A percentile compares a stretch with the other conserved stretches of the same genome.
These are phyloP conservation scores for Boletus rex-veris DNA, from an alignment of 768 basidiomycete genomes.

Conservation along the genomic window DNA sequence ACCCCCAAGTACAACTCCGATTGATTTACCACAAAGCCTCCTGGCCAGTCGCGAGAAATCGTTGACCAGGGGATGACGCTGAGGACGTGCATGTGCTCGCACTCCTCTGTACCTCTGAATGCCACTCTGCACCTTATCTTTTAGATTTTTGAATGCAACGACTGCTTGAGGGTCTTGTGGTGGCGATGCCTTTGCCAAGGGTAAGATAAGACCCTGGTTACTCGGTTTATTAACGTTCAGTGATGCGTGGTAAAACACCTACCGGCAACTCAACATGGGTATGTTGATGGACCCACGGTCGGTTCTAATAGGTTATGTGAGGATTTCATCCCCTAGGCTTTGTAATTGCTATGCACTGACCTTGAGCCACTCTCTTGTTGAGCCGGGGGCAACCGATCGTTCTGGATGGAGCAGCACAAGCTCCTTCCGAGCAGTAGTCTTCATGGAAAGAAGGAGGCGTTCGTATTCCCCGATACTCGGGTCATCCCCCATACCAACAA, in stretches of 20 bases:
- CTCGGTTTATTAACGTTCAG: slow-evolving; percentile 3
- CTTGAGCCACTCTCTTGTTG: slow-evolving; percentile 95
- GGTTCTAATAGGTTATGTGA: slow-evolving; percentile 50
- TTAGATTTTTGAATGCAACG: slow-evolving; percentile 84
- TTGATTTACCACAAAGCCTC: slow-evolving; percentile 86
- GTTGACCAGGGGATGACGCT: slow-evolving; percentile 76
- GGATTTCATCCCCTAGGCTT: not conserved
- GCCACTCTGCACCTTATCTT: slow-evolving; percentile 85
- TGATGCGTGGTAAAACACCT: slow-evolving; percentile 18
- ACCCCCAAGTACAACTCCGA: slow-evolving; percentile 93
- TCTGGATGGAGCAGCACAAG: slow-evolving; percentile 92
- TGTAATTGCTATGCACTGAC: slow-evolving; percentile 37
- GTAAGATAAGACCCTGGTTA: slow-evolving; percentile 65
- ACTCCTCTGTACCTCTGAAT: slow-evolving; percentile 83
- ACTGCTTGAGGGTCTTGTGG: slow-evolving; percentile 86
- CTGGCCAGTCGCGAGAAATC: slow-evolving; percentile 93
- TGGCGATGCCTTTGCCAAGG: slow-evolving; percentile 55
- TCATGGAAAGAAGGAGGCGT: slow-evolving; percentile 86
- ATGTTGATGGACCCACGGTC: slow-evolving; percentile 95
- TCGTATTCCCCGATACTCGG: slow-evolving; percentile 92
- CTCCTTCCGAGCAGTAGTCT: slow-evolving; percentile 98
- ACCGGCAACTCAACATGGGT: slow-evolving; percentile 91
- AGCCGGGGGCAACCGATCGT: slow-evolving; percentile 82
- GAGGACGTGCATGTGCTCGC: slow-evolving; percentile 58
- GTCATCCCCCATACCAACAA: slow-evolving; percentile 92